Evolutionary conservation across 2,329 filamentous ascomycete species (phyloP).

Genomic region (Fonsecaea erecta): DNA sequence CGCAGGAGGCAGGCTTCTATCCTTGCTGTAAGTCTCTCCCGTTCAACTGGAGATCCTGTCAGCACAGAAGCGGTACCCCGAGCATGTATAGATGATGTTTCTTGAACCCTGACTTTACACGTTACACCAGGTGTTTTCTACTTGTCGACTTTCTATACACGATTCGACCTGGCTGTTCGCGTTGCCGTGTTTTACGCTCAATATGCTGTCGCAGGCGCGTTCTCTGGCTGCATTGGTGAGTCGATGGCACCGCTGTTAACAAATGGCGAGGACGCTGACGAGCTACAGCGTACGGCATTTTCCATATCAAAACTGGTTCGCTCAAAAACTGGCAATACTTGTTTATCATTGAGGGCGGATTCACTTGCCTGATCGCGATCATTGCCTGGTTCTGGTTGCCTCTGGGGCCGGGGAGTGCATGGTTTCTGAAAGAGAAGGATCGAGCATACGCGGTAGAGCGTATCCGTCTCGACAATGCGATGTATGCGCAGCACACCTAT

Average conservation of each 20-base stretch:
- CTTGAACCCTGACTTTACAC: not conserved
- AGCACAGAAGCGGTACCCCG: not conserved
- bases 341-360: conserved; percentile 56
- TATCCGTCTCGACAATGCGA: conserved; percentile 45
- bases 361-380: conserved; percentile 54
- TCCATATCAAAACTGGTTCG: conserved; percentile 50
- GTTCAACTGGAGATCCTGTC: not conserved
- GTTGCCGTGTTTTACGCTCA: conserved; percentile 42
- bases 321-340: conserved; percentile 55
- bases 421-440: conserved; percentile 47
- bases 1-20: conserved; percentile 44
- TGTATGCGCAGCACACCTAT: conserved; percentile 32
- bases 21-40: conserved; percentile 46
- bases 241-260: too few species aligned
- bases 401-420: conserved; percentile 52
- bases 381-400: conserved; percentile 56
- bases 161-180: conserved; percentile 45
- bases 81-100: not conserved
- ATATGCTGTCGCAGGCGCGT: conserved; percentile 47
- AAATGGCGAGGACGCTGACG: conserved; percentile 27
- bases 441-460: conserved; percentile 52
- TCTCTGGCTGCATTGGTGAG: conserved; percentile 48
- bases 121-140: conserved; percentile 53
- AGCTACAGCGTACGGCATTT: conserved; percentile 46
- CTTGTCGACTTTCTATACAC: conserved; percentile 59